Evolutionary conservation across 768 basidiomycete genomes (phyloP).

Genomic region (Podaxis sp.): DNA sequence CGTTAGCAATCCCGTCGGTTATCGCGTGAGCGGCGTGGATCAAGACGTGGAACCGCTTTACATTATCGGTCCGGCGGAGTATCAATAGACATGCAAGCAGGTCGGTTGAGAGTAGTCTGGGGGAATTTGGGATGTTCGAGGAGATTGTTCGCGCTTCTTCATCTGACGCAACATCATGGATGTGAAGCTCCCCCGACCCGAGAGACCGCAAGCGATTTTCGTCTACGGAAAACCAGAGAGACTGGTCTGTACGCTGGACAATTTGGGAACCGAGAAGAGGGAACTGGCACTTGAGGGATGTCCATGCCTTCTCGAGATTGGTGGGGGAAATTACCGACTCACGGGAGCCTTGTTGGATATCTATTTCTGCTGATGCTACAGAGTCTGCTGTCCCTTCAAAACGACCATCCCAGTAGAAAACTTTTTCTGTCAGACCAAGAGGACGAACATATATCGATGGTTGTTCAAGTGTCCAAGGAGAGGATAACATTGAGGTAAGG

Average conservation of each 20-base stretch:
- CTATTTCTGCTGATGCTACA: slow-evolving; percentile 28
- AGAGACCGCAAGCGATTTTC: slow-evolving; percentile 29
- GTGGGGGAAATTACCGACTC: slow-evolving; percentile 16
- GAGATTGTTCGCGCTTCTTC: slow-evolving; percentile 29
- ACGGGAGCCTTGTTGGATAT: slow-evolving; percentile 15
- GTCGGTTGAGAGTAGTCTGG: slow-evolving; percentile 36
- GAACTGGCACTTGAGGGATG: slow-evolving; percentile 39
- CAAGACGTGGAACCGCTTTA: slow-evolving; percentile 35
- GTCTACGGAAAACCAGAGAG: slow-evolving; percentile 37
- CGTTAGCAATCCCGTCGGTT: slow-evolving; percentile 43
- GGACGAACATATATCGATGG: slow-evolving; percentile 15
- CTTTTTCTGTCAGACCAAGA: slow-evolving; percentile 33
- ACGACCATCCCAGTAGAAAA: slow-evolving; percentile 37
- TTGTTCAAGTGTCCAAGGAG: slow-evolving; percentile 8
- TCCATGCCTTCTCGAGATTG: slow-evolving; percentile 41
- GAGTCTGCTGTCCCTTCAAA: slow-evolving; percentile 43
- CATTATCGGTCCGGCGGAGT: slow-evolving; percentile 32
- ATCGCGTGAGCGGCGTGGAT: slow-evolving; percentile 44
- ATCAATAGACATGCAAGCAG: slow-evolving; percentile 38
- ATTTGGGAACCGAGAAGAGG: slow-evolving; percentile 45
- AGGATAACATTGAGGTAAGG: slow-evolving; percentile 2
- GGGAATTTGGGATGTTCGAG: slow-evolving; percentile 25
- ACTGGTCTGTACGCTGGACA: slow-evolving; percentile 23
- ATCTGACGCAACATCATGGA: slow-evolving; percentile 25
- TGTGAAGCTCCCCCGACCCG: slow-evolving; percentile 34